A percentile compares a stretch with the other conserved stretches of the same genome.
These are phyloP conservation scores for Talaromyces sp. DNA, from an alignment of 2,329 filamentous ascomycete species.

Conservation along the genomic window DNA sequence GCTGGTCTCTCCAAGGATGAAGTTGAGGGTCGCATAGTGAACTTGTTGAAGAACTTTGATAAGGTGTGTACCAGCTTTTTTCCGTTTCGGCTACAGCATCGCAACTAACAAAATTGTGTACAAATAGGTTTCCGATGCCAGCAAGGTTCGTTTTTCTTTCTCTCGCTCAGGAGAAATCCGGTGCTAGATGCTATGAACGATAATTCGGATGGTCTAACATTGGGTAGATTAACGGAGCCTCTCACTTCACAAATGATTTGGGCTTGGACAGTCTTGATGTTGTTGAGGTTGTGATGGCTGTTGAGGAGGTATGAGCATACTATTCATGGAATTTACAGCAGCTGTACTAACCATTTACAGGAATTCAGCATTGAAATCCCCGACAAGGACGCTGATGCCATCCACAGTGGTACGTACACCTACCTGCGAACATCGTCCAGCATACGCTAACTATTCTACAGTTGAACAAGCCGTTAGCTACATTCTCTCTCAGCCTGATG, in stretches of 20 bases:
- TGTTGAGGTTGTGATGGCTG: conserved; percentile 99
- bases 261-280: conserved; percentile 96
- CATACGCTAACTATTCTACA: conserved; percentile 36
- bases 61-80: conserved; percentile 60
- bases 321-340: neutral
- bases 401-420: conserved; percentile 75
- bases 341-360: conserved; percentile 34
- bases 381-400: conserved; percentile 90
- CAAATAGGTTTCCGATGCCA: conserved; percentile 34
- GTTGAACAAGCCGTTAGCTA: conserved; percentile 94
- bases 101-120: neutral
- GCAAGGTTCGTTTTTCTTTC: conserved; percentile 31
- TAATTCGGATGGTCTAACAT: conserved; percentile 20
- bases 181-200: neutral
- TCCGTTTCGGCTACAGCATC: conserved; percentile 6
- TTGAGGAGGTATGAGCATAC: conserved; percentile 71
- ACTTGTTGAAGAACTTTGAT: conserved; percentile 92
- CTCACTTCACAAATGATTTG: conserved; percentile 96
- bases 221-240: conserved; percentile 67
- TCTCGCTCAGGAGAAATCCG: neutral
- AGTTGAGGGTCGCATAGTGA: conserved; percentile 87
- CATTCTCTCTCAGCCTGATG: conserved; percentile 88
- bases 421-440: neutral
- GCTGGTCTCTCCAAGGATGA: conserved; percentile 74
- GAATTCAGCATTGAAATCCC: conserved; percentile 94